phyloP scores from a whole-genome alignment of 2,329 filamentous ascomycete genomes.

The Monilinia vaccinii-corymbosi region DNA sequence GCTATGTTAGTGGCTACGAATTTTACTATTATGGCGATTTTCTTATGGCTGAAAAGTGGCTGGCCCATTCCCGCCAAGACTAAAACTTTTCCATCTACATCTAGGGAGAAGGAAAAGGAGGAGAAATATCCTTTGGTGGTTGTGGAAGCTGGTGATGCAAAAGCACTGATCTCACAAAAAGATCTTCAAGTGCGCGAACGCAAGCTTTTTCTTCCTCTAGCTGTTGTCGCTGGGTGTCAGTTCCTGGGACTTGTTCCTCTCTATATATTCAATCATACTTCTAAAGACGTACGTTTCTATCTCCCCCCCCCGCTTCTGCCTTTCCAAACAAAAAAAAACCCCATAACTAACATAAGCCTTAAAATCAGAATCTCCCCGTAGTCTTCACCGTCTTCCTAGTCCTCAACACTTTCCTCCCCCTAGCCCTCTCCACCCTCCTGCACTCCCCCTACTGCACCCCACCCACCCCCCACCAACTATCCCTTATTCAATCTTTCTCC shows the following conservation, averaged over 20 bases:
- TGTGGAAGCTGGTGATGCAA: slow-evolving; percentile 16
- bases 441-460: slow-evolving; percentile 35
- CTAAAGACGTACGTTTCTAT: slow-evolving; percentile 43
- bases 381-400: slow-evolving; percentile 50
- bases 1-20: slow-evolving; percentile 95
- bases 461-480: slow-evolving; percentile 60
- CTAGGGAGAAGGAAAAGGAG: slow-evolving; percentile 18
- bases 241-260: slow-evolving; percentile 72
- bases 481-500: slow-evolving; percentile 81
- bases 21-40: slow-evolving; percentile 92
- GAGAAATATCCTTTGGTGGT: slow-evolving; percentile 27
- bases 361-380: slow-evolving; percentile 44
- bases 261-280: slow-evolving; percentile 73
- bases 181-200: slow-evolving; percentile 31
- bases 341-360: not conserved
- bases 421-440: slow-evolving; percentile 46
- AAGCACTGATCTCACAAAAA: slow-evolving; percentile 21
- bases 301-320: not conserved
- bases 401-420: slow-evolving; percentile 47
- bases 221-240: slow-evolving; percentile 63
- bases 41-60: slow-evolving; percentile 87
- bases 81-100: slow-evolving; percentile 4
- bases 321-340: not conserved
- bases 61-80: slow-evolving; percentile 22
- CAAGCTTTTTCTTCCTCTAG: slow-evolving; percentile 62